Evolutionary conservation across 108 stramenopile species (phyloP).

Genomic region (Cylindrotheca closterium): DNA sequence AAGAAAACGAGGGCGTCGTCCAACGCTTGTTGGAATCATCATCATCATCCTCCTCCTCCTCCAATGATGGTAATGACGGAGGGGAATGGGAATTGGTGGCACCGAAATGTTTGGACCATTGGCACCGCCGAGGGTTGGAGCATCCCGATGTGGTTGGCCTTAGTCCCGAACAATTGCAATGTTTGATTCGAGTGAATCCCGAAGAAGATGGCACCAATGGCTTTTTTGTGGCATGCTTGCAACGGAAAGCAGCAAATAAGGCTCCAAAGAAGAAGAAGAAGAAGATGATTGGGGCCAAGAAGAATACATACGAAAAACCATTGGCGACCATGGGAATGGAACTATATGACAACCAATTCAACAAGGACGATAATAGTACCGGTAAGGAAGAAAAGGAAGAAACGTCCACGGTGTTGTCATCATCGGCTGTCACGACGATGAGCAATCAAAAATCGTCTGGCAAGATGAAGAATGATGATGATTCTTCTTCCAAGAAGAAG

Average conservation of each 20-base stretch:
- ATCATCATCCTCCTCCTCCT: too few relatives aligned
- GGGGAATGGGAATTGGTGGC: constrained; percentile 63
- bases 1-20: constrained; percentile 94
- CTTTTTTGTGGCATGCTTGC: constrained; percentile 95
- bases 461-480: neutral
- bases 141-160: constrained; percentile 28
- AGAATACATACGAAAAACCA: constrained; percentile 3
- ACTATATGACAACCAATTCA: constrained; percentile 21
- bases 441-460: constrained; percentile 4
- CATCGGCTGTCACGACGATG: too few relatives aligned
- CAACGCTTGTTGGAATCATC: constrained; percentile 59
- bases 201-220: constrained; percentile 94
- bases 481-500: neutral
- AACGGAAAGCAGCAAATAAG: constrained; percentile 35
- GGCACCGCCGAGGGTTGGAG: constrained; percentile 78
- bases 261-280: constrained; percentile 4
- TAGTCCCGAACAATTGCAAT: constrained; percentile 57
- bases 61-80: too few relatives aligned
- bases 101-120: constrained; percentile 71
- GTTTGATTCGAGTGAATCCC: constrained; percentile 87
- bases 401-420: too few relatives aligned
- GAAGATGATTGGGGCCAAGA: constrained; percentile 3
- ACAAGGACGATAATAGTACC: constrained; percentile 3
- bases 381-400: constrained; percentile 7
- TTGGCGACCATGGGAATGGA: constrained; percentile 9